Base-by-base conservation (phyloP, 2,329 filamentous ascomycete species). In the Claviceps sp. region DNA sequence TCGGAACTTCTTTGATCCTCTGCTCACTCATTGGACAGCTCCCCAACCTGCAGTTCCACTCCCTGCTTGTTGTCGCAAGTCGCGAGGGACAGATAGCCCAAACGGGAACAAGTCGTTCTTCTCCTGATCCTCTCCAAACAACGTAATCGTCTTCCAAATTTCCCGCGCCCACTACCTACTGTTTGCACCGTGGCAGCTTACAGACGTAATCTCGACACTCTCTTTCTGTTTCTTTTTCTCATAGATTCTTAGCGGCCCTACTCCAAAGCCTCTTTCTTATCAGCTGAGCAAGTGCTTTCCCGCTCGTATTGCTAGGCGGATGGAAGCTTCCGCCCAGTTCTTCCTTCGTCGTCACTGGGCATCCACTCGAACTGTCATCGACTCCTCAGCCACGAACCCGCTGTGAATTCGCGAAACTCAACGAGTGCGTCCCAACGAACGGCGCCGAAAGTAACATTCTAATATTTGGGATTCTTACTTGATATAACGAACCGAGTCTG, bases 271-370 rank as follows among this genome's bases (percentile, higher is more conserved):
- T 55, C 45, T 22, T 45, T 54, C 47, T 50, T 51, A 47, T 49
- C 43, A 49, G 42, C 22, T 29, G 16, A 38, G 42, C 34, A 45
- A 38, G 46, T 53, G 50, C 53, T 49, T 52, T 51, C 38, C 56
- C 50, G 47, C 49, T 51, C 50, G 55, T 65, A 60, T 63, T 58
- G 62, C 60, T 55, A 57, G 62, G 66, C 65, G 65, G 65, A 67
- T 68, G 64, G 66, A 65, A 68, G 64, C 66, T 66, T 61, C 60
- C 55, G 58, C 57, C 58, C 50, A 51, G 26, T 59, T 60, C 57
- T 55, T 49, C 57, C 55, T 50, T 55, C 54, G 51, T 53, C 57
- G 59, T 59, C 56, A 54, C 52, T 52, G 52, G 52, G 59, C 53
- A 54, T 55, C 52, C 52, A 47, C 55, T 53, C 38, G 42, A 47